These are phyloP conservation scores for Acanthochlamys bracteata DNA, from an alignment of 106 monocot genomes.

Conservation along the genomic window DNA sequence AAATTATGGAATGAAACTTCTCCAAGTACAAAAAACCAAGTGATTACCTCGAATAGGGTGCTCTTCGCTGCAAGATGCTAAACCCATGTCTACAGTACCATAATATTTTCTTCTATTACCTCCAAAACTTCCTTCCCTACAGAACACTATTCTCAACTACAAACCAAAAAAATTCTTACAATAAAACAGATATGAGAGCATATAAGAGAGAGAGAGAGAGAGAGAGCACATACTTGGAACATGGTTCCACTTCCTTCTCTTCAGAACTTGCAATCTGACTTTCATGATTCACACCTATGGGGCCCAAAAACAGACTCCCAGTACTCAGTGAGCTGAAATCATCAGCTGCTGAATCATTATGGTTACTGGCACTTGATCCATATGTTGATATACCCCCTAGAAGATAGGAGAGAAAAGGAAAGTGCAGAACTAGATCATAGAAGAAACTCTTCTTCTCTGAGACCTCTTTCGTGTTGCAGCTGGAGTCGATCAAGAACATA, in stretches of 20 bases:
- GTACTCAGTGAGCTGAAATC: too few species aligned
- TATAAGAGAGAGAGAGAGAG: too few species aligned
- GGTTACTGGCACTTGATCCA: neutral
- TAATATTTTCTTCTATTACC: too few species aligned
- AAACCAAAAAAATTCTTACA: too few species aligned
- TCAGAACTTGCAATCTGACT: neutral
- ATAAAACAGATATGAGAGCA: too few species aligned
- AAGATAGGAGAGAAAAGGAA: neutral
- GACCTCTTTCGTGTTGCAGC: neutral
- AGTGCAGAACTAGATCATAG: neutral
- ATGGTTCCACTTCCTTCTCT: neutral
- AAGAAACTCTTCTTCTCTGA: neutral
- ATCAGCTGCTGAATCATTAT: neutral
- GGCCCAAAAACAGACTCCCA: too few species aligned
- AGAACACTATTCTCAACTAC: too few species aligned
- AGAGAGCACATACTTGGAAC: too few species aligned
- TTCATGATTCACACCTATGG: neutral
- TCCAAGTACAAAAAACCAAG: neutral
- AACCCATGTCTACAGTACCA: too few species aligned
- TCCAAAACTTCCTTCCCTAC: too few species aligned
- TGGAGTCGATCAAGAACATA: neutral
- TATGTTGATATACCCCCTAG: neutral
- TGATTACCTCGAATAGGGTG: neutral
- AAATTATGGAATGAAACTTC: neutral
- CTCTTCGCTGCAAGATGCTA: neutral